These are phyloP conservation scores for Microthyrium microscopicum DNA, from an alignment of 2,329 filamentous ascomycete genomes.

Conservation along the genomic window DNA sequence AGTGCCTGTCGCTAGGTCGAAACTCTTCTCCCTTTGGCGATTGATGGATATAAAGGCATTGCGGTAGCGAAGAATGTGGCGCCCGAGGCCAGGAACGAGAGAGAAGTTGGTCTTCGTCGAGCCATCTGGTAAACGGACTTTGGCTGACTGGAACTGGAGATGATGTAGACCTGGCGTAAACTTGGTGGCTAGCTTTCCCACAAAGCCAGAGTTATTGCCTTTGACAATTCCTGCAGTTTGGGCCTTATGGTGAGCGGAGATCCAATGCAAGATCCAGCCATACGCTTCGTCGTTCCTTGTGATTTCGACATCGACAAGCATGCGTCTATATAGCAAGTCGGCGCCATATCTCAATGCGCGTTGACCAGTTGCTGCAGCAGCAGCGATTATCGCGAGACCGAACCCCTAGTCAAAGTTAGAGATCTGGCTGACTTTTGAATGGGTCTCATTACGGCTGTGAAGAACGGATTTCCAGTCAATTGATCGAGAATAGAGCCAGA, in stretches of 20 bases:
- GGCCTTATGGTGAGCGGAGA: slow-evolving; percentile 60
- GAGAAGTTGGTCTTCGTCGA: slow-evolving; percentile 66
- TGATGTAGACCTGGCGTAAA: slow-evolving; percentile 45
- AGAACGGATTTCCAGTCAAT: slow-evolving; percentile 34
- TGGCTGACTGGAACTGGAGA: slow-evolving; percentile 47
- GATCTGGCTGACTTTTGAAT: slow-evolving; percentile 12
- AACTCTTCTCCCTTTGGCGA: slow-evolving; percentile 73
- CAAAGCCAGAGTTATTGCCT: slow-evolving; percentile 16
- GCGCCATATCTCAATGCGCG: slow-evolving; percentile 56
- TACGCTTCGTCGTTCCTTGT: slow-evolving; percentile 88
- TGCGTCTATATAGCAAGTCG: slow-evolving; percentile 60
- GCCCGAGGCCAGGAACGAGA: slow-evolving; percentile 78
- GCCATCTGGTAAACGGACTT: slow-evolving; percentile 45
- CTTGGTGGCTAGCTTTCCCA: slow-evolving; percentile 38
- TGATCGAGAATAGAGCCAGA: slow-evolving; percentile 26
- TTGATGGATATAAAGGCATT: slow-evolving; percentile 78
- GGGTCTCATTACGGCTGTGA: slow-evolving; percentile 35
- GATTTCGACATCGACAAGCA: slow-evolving; percentile 92
- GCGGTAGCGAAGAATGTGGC: slow-evolving; percentile 72
- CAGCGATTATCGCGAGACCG: slow-evolving; percentile 77
- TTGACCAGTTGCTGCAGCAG: slow-evolving; percentile 63
- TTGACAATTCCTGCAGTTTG: slow-evolving; percentile 20
- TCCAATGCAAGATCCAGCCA: slow-evolving; percentile 86
- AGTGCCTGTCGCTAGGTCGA: slow-evolving; percentile 61
- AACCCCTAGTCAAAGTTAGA: slow-evolving; percentile 42